Base-by-base conservation (phyloP, 768 basidiomycete genomes). In the Lactarius psammicola region DNA sequence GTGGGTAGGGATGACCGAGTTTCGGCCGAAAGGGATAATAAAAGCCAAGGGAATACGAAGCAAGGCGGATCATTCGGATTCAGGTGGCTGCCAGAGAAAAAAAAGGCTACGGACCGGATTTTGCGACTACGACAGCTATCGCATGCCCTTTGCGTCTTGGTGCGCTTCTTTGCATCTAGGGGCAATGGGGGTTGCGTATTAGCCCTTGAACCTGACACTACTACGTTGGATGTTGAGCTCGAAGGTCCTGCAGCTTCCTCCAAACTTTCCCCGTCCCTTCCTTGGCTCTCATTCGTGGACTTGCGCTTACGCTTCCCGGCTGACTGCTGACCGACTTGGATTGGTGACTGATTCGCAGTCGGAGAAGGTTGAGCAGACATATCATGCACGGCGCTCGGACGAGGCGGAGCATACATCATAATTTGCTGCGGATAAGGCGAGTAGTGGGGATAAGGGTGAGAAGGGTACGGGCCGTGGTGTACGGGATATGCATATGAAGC, bases 81-180 rank as follows among this genome's bases (percentile, higher is more conserved):
- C 51, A 31, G 56, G 56, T 49, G 23, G 30, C 34, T 54, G 56
- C 49, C 40, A 55, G 54, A 51, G 5, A 67, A n/a, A 30, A 66
- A 38, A 59, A 18, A 33, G 20, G 8, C 58, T 11, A 72, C 81
- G 70, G 53, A 84, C 81, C 94, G 84, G 74, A 96, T 95, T 82
- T 96, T 95, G 67, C 93, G 87, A 72, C 85, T 87, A 56, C 94
- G 86, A 77, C 94, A 95, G 44, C 89, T 90, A 75, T 96, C 94
- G 73, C 94, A 96, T 8, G 94, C 94, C 59, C 94, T 86, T 74
- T 90, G 89, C 15, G 92, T 96, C 79, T 96, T 96, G 15, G 91
- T 92, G 62, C 94, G 87, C 76, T 95, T 95, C 80, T 91, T 93
- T 68, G 81, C 76, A 73, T 93, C 92, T 65, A 80, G 76, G 59